Percentiles rank a stretch among this genome's conserved stretches.
These are phyloP conservation scores for Botrytis hyacinthi DNA, from an alignment of 2,329 filamentous ascomycete genomes.

Conservation along the genomic window DNA sequence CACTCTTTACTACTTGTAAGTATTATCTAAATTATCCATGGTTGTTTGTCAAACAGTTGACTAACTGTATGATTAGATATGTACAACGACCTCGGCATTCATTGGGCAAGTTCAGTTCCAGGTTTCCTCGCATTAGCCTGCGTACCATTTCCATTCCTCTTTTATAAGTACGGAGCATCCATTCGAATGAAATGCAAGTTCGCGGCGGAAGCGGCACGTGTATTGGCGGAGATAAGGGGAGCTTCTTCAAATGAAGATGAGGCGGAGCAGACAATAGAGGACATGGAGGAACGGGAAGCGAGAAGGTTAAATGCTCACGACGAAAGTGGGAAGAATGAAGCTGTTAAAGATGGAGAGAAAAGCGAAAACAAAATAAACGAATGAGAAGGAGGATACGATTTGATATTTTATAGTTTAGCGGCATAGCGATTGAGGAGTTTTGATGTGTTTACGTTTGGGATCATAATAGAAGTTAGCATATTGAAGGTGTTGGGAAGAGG, in stretches of 20 bases:
- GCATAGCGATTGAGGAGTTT: not conserved
- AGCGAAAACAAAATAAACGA: not conserved
- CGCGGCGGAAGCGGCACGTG: constrained; percentile 56
- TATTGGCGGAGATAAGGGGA: constrained; percentile 8
- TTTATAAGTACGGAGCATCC: constrained; percentile 66
- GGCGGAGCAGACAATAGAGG: constrained; percentile 9
- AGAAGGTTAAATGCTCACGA: not conserved
- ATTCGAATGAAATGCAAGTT: constrained; percentile 69
- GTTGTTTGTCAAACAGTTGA: not conserved
- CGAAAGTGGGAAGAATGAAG: not conserved
- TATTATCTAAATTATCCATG: not conserved
- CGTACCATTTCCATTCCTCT: constrained; percentile 73
- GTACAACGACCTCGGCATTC: constrained; percentile 56
- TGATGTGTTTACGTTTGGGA: not conserved
- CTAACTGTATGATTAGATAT: constrained; percentile 20
- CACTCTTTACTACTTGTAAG: constrained; percentile 60
- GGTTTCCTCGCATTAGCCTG: constrained; percentile 72
- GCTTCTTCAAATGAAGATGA: not conserved
- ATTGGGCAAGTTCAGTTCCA: constrained; percentile 73
- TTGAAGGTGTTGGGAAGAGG: not conserved
- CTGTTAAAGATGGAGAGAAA: not conserved
- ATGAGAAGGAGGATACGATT: not conserved
- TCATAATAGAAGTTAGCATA: not conserved
- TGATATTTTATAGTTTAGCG: not conserved
- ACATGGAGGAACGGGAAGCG: constrained; percentile 15